Evolutionary conservation across 108 stramenopile genomes (phyloP).

Genomic region (Nannochloropsis gaditana): DNA sequence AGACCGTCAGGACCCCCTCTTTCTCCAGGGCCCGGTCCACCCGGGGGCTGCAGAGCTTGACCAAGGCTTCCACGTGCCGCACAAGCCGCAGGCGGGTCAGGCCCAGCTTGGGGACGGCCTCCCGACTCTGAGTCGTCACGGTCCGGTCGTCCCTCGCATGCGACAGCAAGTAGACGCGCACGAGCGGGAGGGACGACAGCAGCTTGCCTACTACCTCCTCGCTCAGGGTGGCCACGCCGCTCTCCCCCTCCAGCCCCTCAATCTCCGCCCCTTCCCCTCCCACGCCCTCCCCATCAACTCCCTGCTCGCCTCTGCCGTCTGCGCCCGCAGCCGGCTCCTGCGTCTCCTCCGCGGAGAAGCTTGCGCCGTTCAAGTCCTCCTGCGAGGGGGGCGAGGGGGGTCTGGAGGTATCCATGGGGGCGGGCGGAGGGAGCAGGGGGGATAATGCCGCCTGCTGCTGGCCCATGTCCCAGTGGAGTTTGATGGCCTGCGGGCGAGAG

Average conservation of each 20-base stretch:
- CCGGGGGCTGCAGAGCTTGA: background rate
- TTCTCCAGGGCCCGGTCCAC: constrained; percentile 1
- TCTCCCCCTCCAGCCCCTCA: background rate
- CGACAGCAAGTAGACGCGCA: constrained; percentile 1
- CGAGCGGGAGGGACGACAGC: background rate
- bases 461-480: background rate
- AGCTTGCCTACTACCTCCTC: background rate
- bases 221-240: background rate
- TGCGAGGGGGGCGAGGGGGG: background rate
- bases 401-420: background rate
- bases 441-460: background rate
- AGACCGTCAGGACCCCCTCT: constrained; percentile 57
- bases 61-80: constrained; percentile 6
- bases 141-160: background rate
- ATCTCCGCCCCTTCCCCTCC: background rate
- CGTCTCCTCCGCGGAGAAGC: background rate
- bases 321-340: background rate
- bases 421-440: background rate
- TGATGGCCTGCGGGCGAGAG: background rate
- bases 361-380: background rate
- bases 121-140: background rate
- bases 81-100: constrained; percentile 15
- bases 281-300: too few relatives aligned
- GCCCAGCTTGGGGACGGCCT: background rate
- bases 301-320: too few relatives aligned